Base-by-base conservation (phyloP, 2,329 filamentous ascomycete genomes). In the Epichloe scottii region DNA sequence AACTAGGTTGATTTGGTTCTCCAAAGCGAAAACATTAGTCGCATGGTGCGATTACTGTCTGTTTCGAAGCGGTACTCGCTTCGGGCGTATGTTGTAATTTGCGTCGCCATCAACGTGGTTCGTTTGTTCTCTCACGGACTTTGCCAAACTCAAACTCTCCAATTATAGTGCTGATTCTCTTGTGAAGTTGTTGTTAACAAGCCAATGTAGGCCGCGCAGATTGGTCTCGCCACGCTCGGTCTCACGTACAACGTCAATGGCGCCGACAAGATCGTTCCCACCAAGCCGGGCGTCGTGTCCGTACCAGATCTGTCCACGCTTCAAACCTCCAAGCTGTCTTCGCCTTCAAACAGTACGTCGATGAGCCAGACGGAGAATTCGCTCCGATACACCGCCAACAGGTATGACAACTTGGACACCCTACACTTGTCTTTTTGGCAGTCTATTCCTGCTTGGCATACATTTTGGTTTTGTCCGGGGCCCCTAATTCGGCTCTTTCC, bases 321-420 rank as follows among this genome's bases (percentile, higher is more conserved):
- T 51, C 64, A 64, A 54, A 66, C 60, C 39, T 58, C 46, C 30
- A 65, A 57, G 14, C 46, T 68, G 15, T 55, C 56, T 4, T 54
- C 56, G 10, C 55, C 39, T 6, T 44, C 41, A 14, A 7, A 50
- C 5, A 41, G 30, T 15, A 43, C 46, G 5, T 46, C 49, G 11
- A n/a, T 33, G 19, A 49, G 47, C 7, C 58, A 59, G 19, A 53
- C 56, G 2, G 49, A 54, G 14, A 61, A 55, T n/a, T 67, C 69
- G 23, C 60, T 71, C 21, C 60, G 70, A 46, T 73, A 69, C 45
- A 70, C 67, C 1, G 71, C 72, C 12, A 71, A 73, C 37, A 66
- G 63, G 67, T 66, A 34, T 11, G 26, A 10, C 26, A 30, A 30
- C 26, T 30, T 11, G 26, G 26, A 11, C 26, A 30, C 26, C 26